phyloP scores from a whole-genome alignment of 805 yeast species.

The Nakazawaea populi region DNA sequence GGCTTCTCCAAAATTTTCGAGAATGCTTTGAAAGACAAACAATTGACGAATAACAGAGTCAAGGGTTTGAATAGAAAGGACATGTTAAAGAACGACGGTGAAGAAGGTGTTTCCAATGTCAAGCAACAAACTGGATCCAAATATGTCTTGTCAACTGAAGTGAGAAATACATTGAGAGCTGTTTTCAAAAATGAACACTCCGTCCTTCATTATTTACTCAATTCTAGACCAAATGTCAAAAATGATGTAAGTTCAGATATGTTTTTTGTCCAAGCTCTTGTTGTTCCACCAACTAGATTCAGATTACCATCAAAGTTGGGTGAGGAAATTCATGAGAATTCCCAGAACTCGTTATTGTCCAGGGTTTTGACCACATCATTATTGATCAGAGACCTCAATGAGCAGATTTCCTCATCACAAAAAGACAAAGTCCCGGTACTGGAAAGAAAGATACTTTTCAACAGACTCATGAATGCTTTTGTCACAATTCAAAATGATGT shows the following conservation, averaged over 20 bases:
- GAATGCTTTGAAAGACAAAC: conserved; percentile 77
- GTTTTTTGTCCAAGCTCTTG: conserved; percentile 82
- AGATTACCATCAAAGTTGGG: conserved; percentile 96
- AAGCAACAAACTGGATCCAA: conserved; percentile 71
- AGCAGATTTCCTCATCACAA: conserved; percentile 63
- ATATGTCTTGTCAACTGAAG: conserved; percentile 83
- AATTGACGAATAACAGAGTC: conserved; percentile 71
- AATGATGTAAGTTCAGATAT: conserved; percentile 59
- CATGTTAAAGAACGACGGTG: conserved; percentile 43
- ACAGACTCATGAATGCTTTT: conserved; percentile 91
- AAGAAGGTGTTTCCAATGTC: conserved; percentile 37
- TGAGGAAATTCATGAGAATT: conserved; percentile 91
- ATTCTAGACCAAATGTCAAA: conserved; percentile 61
- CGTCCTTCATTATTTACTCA: conserved; percentile 69
- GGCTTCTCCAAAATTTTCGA: conserved; percentile 92
- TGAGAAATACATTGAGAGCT: conserved; percentile 68
- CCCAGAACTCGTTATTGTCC: conserved; percentile 84
- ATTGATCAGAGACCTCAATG: conserved; percentile 83
- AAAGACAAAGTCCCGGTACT: conserved; percentile 57
- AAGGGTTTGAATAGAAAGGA: conserved; percentile 74
- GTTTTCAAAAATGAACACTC: conserved; percentile 72
- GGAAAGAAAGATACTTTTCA: conserved; percentile 72
- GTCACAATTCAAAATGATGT: conserved; percentile 94
- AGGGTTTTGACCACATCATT: conserved; percentile 75
- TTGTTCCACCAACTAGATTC: conserved; percentile 96